A percentile compares a stretch with the other conserved stretches of the same genome.
These are phyloP conservation scores for Strobilomyces echinocephalus DNA, from an alignment of 768 basidiomycete genomes.

Conservation along the genomic window DNA sequence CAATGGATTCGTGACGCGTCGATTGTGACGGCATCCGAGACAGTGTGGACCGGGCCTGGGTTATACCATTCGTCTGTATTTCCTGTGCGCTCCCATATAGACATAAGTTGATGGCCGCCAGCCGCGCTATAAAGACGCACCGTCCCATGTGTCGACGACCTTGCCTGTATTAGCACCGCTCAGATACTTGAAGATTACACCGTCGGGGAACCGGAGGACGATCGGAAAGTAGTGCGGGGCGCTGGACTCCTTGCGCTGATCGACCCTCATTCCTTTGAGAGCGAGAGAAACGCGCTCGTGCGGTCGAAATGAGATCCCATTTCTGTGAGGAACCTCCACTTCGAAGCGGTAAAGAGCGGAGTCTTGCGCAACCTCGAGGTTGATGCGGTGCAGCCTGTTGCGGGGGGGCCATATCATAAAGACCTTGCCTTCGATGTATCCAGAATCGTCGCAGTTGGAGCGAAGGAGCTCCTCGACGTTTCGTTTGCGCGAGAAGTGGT, in stretches of 20 bases:
- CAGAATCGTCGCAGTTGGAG: constrained; percentile 28
- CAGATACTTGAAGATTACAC: constrained; percentile 39
- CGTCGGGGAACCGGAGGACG: constrained; percentile 38
- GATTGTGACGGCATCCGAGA: constrained; percentile 9
- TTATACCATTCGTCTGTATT: constrained; percentile 26
- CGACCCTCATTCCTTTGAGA: constrained; percentile 40
- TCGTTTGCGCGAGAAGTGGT: constrained; percentile 26
- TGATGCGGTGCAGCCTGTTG: constrained; percentile 27
- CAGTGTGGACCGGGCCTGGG: constrained; percentile 8
- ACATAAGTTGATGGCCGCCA: not conserved
- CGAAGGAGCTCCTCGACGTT: constrained; percentile 32
- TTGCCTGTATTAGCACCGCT: constrained; percentile 25
- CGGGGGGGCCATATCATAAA: constrained; percentile 43
- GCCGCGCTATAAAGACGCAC: constrained; percentile 23
- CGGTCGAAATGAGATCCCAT: constrained; percentile 37
- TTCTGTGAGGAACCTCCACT: constrained; percentile 33
- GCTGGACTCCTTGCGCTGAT: constrained; percentile 24
- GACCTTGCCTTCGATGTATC: constrained; percentile 39
- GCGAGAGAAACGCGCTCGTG: constrained; percentile 44
- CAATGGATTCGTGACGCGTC: constrained; percentile 3
- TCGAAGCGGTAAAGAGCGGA: constrained; percentile 31
- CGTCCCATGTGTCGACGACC: constrained; percentile 39
- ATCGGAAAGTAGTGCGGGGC: constrained; percentile 36
- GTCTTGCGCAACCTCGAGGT: constrained; percentile 23
- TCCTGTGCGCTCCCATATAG: constrained; percentile 3